A percentile compares a stretch with the other conserved stretches of the same genome.
phyloP scores from a whole-genome alignment of 2,329 filamentous ascomycete genomes.

The Tolypocladium capitatum region DNA sequence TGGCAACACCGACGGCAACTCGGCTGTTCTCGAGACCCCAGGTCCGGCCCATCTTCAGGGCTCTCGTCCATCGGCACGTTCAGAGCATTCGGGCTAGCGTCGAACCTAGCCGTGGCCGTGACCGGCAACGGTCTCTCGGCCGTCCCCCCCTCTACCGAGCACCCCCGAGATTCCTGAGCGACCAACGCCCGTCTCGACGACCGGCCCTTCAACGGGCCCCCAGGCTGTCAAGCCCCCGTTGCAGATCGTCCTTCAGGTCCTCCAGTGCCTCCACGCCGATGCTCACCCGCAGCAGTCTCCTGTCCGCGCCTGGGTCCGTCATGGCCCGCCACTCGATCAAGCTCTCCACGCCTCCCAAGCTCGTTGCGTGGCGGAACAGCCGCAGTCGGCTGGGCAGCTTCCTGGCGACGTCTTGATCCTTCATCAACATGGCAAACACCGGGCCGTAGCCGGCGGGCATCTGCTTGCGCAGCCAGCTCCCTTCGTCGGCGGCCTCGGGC shows the following conservation, averaged over 20 bases:
- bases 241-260: slow-evolving; percentile 66
- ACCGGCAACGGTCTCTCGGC: too few relatives aligned
- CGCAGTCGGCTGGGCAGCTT: slow-evolving; percentile 62
- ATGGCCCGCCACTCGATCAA: slow-evolving; percentile 94
- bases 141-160: too few relatives aligned
- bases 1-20: too few relatives aligned
- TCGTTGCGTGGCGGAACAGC: slow-evolving; percentile 91
- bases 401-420: slow-evolving; percentile 46
- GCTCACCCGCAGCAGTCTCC: slow-evolving; percentile 63
- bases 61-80: too few relatives aligned
- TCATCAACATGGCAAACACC: slow-evolving; percentile 67
- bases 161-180: too few relatives aligned
- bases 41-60: too few relatives aligned
- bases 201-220: background rate
- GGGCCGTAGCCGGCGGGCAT: slow-evolving; percentile 88
- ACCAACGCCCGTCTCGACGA: too few relatives aligned
- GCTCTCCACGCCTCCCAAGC: slow-evolving; percentile 85
- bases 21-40: too few relatives aligned
- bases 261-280: slow-evolving; percentile 78
- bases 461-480: slow-evolving; percentile 65
- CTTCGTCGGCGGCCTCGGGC: slow-evolving; percentile 38
- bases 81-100: too few relatives aligned
- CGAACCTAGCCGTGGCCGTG: too few relatives aligned
- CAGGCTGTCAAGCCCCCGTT: slow-evolving; percentile 50
- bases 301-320: slow-evolving; percentile 64